Evolutionary conservation across 306 rosid species (phyloP), one percentile per base, ranked within the genome.

Genomic region (Crotalaria pallida): DNA sequence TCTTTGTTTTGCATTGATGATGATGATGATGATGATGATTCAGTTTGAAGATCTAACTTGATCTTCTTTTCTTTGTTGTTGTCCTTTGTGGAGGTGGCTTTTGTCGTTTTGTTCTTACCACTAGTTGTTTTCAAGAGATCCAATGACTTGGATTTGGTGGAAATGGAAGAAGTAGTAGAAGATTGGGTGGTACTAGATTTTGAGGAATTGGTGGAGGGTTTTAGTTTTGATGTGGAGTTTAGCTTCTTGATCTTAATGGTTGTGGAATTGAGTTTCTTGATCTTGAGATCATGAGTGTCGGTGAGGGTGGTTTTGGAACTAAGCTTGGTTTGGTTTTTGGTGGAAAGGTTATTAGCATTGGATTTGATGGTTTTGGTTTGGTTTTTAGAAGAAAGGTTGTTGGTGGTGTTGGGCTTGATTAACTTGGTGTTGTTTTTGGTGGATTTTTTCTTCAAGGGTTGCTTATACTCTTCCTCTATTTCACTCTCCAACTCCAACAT

Each of bases 261-360:
- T 34, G 92, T 87, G 65, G 93, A 78, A 66, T 87, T 85, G 48
- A 87, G 84, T 75, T 88, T 88, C 64, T 85, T 85, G 66, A 82
- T 88, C 64, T 85, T 85, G 65, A 82, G 50, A 52, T 13, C 63
- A 27, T 27, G 31, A 24, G 67, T 60, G 65, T 60, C 67, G 82
- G 69, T 10, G 73, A 65, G 31, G 13, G 41, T 69, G 11, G 55
- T 31, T 76, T 85, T 87, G 16, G 74, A 71, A 19, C 45, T 19
- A 50, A 71, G 71, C 59, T 82, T 86, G 77, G 88, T 86, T 72
- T 90, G 95, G 85, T 87, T 87, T 71, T 79, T 90, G 55, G 73
- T 18, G 71, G 84, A 70, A 1, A 51, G 50, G 41, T 24, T 15
- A 44, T 44, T 58, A 34, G 8, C 71, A 24, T 36, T 51, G 78